phyloP scores from a whole-genome alignment of 805 yeast genomes.

The Torulaspora maleeae region DNA sequence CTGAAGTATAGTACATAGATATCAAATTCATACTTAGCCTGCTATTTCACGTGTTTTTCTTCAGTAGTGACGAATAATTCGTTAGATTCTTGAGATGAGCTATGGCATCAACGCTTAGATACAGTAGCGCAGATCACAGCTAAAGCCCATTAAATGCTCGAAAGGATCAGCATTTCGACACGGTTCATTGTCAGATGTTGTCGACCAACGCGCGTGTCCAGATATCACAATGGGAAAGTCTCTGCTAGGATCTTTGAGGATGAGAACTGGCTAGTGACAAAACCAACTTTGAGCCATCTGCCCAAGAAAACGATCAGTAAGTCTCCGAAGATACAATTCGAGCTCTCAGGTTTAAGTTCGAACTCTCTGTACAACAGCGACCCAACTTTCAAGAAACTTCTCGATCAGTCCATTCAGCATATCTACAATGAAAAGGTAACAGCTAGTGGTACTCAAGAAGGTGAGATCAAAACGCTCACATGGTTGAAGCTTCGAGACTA shows the following conservation, averaged over 20 bases:
- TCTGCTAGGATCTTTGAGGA: slow-evolving; percentile 12
- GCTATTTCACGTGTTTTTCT: slow-evolving; percentile 1
- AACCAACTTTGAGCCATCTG: slow-evolving; percentile 15
- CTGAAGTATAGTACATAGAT: slow-evolving; percentile 27
- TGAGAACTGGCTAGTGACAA: slow-evolving; percentile 16
- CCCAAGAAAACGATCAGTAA: slow-evolving; percentile 14
- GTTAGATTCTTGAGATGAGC: slow-evolving; percentile 3
- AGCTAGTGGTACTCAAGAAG: slow-evolving; percentile 8
- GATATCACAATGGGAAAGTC: slow-evolving; percentile 1
- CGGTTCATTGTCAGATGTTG: background rate
- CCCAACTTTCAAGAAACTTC: slow-evolving; percentile 8
- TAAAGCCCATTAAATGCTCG: background rate
- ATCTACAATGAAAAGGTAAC: slow-evolving; percentile 19
- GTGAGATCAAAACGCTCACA: slow-evolving; percentile 6
- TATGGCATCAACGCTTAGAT: background rate
- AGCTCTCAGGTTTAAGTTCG: slow-evolving; percentile 3
- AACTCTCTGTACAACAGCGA: slow-evolving; percentile 12
- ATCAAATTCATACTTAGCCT: background rate
- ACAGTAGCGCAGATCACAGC: too few species aligned
- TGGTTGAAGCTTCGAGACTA: slow-evolving; percentile 20
- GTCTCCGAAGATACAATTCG: background rate
- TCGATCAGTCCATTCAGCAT: slow-evolving; percentile 16
- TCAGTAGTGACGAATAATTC: background rate
- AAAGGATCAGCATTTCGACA: background rate
- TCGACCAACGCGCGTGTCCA: background rate